A percentile compares a stretch with the other conserved stretches of the same genome.
Evolutionary conservation across 768 basidiomycete genomes (phyloP).

Genomic region (Pulveroboletus sp.): DNA sequence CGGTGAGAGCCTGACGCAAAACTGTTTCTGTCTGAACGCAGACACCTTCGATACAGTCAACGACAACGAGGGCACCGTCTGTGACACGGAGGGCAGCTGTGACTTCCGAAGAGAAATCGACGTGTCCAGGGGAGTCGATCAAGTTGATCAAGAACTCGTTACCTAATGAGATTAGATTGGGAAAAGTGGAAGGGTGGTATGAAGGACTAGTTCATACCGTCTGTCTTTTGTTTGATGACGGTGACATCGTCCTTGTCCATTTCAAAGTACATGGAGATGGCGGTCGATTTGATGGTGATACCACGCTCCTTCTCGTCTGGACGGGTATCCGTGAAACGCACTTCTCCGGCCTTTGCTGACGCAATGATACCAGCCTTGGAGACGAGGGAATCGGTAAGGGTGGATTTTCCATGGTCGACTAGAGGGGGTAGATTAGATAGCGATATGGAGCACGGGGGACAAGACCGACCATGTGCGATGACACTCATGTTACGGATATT

Average conservation of each 20-base stretch:
- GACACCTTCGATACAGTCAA: slow-evolving; percentile 99
- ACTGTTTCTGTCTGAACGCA: slow-evolving; percentile 99
- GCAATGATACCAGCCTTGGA: slow-evolving; percentile 99
- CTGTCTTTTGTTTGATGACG: slow-evolving; percentile 91
- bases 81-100: slow-evolving; percentile 99
- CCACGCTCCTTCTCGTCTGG: slow-evolving; percentile 99
- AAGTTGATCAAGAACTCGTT: slow-evolving; percentile 99
- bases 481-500: slow-evolving; percentile 97
- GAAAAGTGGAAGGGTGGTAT: not conserved
- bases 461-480: slow-evolving; percentile 76
- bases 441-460: slow-evolving; percentile 7
- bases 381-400: slow-evolving; percentile 96
- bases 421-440: slow-evolving; percentile 18
- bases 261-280: slow-evolving; percentile 99
- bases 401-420: slow-evolving; percentile 99
- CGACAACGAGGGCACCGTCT: slow-evolving; percentile 98
- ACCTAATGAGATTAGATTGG: slow-evolving; percentile 40
- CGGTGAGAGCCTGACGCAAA: slow-evolving; percentile 91
- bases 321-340: slow-evolving; percentile 97
- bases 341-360: slow-evolving; percentile 86
- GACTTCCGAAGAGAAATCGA: slow-evolving; percentile 99
- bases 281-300: slow-evolving; percentile 99
- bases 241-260: slow-evolving; percentile 83
- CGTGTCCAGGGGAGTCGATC: slow-evolving; percentile 99
- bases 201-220: slow-evolving; percentile 48